Percentiles rank a stretch among this genome's conserved stretches.
These are phyloP conservation scores for Backusella morwellensis DNA, from an alignment of 192 early-diverging fungal genomes.

Conservation along the genomic window DNA sequence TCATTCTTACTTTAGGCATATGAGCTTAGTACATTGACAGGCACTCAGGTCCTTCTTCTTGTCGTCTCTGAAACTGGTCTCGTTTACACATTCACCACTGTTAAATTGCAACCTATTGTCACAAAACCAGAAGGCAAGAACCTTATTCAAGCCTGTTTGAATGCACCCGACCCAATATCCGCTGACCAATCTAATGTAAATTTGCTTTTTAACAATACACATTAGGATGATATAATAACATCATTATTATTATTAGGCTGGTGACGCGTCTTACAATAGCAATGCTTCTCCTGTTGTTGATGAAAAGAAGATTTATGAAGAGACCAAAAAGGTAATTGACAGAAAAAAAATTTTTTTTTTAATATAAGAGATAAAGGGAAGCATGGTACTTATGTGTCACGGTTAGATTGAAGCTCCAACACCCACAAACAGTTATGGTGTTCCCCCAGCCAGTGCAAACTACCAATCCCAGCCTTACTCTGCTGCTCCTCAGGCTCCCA, in stretches of 20 bases:
- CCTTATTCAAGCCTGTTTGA: conserved; percentile 89
- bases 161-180: conserved; percentile 65
- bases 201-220: neutral
- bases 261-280: neutral
- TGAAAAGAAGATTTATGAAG: neutral
- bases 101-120: conserved; percentile 90
- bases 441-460: neutral
- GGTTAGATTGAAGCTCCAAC: neutral
- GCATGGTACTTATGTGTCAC: neutral
- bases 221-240: neutral
- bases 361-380: neutral
- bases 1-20: conserved; percentile 60
- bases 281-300: neutral
- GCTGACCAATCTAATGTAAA: neutral
- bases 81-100: conserved; percentile 94
- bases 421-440: neutral
- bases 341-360: neutral
- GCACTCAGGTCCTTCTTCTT: conserved; percentile 89
- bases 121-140: conserved; percentile 91
- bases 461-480: neutral
- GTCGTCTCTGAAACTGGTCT: conserved; percentile 95
- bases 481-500: neutral
- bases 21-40: conserved; percentile 90
- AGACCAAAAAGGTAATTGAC: conserved; percentile 11
- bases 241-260: neutral